Conservation (phyloP, 805 yeast species). For the Ogataea salicorniae region DNA sequence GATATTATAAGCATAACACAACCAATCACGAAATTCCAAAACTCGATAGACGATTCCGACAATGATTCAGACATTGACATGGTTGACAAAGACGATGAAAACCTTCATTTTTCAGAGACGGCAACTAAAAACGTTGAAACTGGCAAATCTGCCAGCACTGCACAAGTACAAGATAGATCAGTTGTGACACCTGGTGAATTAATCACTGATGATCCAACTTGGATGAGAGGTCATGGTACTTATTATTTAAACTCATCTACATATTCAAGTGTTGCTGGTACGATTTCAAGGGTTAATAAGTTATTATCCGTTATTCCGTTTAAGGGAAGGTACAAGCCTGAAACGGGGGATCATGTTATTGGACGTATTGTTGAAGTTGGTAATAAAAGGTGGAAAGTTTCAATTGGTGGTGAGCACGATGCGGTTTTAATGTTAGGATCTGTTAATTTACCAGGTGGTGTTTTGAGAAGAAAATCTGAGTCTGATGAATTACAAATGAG, state of each 20-base stretch:
- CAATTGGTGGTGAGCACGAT: constrained; percentile 90
- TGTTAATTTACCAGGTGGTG: constrained; percentile 96
- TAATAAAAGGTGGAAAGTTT: constrained; percentile 92
- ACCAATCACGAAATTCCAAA: constrained; percentile 6
- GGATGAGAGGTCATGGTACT: constrained; percentile 99
- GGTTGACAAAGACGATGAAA: constrained; percentile 9
- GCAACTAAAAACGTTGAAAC: neutral
- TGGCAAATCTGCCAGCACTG: neutral
- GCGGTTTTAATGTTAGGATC: constrained; percentile 92
- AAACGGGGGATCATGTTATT: constrained; percentile 92
- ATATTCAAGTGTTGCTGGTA: constrained; percentile 90
- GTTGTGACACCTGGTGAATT: constrained; percentile 94
- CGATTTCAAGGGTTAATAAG: constrained; percentile 78
- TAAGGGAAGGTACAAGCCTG: constrained; percentile 85
- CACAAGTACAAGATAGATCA: constrained; percentile 21
- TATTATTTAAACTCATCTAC: constrained; percentile 71
- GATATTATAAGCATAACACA: constrained; percentile 26
- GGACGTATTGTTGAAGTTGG: constrained; percentile 95
- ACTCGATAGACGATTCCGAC: constrained; percentile 12
- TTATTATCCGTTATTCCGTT: constrained; percentile 81
- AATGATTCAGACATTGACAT: constrained; percentile 22
- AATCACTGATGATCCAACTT: constrained; percentile 89
- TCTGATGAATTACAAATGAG: constrained; percentile 97
- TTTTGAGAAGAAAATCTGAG: constrained; percentile 87
- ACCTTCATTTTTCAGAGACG: constrained; percentile 6